Evolutionary conservation across 2,329 filamentous ascomycete species (phyloP), one percentile per base, ranked within the genome.

Genomic region (Pseudocercospora macadamiae): DNA sequence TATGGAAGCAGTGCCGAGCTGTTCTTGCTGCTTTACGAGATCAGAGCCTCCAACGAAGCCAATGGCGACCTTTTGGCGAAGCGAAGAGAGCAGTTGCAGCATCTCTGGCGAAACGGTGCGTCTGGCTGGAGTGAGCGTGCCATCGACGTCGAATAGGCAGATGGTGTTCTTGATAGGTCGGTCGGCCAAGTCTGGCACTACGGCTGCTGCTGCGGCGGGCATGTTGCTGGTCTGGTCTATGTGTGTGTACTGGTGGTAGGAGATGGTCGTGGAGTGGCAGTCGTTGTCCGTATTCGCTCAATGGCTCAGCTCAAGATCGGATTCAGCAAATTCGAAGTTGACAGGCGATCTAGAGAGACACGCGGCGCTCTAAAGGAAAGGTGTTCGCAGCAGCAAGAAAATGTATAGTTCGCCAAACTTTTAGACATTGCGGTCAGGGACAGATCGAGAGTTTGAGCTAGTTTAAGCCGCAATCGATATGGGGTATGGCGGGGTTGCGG

Each of bases 61-160:
- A 71, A 96, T 91, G 70, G 91, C 90, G 72, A 90, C 89, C 76
- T 95, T 92, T 74, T 95, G 84, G 66, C 95, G 91, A 68, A 97
- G 87, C 52, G 82, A 81, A 48, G 88, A 83, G 71, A 97, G 90
- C 64, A 93, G 81, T 64, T 85, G 77, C 66, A 96, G 88, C 83
- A 96, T 95, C 75, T 96, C 90, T 55, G 90, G 87, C 34, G 86
- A 86, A 68, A 86, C 90, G 47, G 59, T 54, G 69, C 83, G 82
- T 66, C 95, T 87, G 45, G 95, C 88, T 39, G 87, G 89, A 14
- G 92, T 95, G 68, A 99, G 85, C 26, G 95, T 97, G 72, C 86
- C 90, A 75, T 99, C 95, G 61, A 99, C 95, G 78, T 99, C 95
- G 78, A 99, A 99, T 64, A 99, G 88, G 72, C 86, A 88, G 77